A percentile compares a stretch with the other conserved stretches of the same genome.
These are phyloP conservation scores for Suillus subalutaceus DNA, from an alignment of 768 basidiomycete species.

Conservation along the genomic window DNA sequence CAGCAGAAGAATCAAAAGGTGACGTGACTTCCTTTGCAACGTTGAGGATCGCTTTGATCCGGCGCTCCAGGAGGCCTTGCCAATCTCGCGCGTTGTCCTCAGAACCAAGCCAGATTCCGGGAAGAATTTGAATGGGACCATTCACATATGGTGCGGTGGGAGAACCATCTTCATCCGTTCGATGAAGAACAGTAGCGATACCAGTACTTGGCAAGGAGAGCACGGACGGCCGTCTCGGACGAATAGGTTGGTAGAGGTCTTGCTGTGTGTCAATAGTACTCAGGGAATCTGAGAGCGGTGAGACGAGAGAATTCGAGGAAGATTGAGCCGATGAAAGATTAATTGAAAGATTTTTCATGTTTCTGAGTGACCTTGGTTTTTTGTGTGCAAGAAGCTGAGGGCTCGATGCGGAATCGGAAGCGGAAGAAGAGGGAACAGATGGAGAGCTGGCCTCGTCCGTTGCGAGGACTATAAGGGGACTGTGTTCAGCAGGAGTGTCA, in stretches of 20 bases:
- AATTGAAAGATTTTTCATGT: conserved; percentile 79
- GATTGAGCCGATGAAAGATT: conserved; percentile 64
- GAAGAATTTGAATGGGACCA: conserved; percentile 84
- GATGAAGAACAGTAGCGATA: conserved; percentile 55
- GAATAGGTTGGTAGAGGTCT: conserved; percentile 33
- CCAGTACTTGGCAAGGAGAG: conserved; percentile 65
- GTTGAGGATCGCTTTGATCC: conserved; percentile 83
- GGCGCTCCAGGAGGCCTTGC: conserved; percentile 65
- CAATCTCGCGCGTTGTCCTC: conserved; percentile 92
- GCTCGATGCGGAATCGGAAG: conserved; percentile 53
- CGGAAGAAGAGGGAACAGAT: conserved; percentile 53
- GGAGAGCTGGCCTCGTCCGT: conserved; percentile 47
- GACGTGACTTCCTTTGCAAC: conserved; percentile 89
- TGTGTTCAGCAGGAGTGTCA: conserved; percentile 48
- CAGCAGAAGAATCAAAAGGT: conserved; percentile 56
- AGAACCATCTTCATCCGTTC: conserved; percentile 65
- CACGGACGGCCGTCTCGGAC: conserved; percentile 67
- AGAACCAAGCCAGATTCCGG: conserved; percentile 87
- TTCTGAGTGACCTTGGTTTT: conserved; percentile 52
- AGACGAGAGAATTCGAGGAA: conserved; percentile 51
- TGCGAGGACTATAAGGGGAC: conserved; percentile 52
- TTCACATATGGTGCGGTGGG: conserved; percentile 71
- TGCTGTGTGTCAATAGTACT: conserved; percentile 37
- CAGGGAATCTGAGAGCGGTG: conserved; percentile 36
- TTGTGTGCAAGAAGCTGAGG: conserved; percentile 43